Conservation (phyloP, 257 asterid genomes). For the Solanum bulbocastanum region DNA sequence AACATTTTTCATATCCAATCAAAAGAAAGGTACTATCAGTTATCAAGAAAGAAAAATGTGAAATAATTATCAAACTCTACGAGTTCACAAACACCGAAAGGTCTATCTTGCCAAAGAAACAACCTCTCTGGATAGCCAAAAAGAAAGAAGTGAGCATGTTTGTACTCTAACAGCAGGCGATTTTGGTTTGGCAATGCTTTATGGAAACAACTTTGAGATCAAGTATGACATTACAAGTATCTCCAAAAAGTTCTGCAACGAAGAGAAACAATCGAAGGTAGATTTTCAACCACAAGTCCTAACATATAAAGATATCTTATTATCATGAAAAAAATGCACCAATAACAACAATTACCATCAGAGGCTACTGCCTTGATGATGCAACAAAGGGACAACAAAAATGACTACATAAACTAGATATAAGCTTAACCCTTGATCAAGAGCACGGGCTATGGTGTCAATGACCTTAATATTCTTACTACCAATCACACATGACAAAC, state of each 20-base stretch:
- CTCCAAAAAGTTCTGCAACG: background rate
- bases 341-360: background rate
- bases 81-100: background rate
- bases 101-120: background rate
- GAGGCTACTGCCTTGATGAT: background rate
- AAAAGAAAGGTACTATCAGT: background rate
- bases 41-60: background rate
- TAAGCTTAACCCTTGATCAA: background rate
- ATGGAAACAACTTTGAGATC: background rate
- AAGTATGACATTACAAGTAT: background rate
- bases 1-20: background rate
- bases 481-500: background rate
- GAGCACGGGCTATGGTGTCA: background rate
- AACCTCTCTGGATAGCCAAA: background rate
- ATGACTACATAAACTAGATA: background rate
- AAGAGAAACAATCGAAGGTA: background rate
- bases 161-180: background rate
- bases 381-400: background rate
- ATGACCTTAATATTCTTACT: background rate
- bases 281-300: background rate
- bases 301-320: background rate
- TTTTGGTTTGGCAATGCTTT: background rate
- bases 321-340: background rate
- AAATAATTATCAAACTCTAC: background rate
- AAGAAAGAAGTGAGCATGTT: background rate